Percentiles rank a stretch among this genome's conserved stretches.
These are phyloP conservation scores for Crithidia fasciculata DNA, from an alignment of 208 protist genomes.

Conservation along the genomic window DNA sequence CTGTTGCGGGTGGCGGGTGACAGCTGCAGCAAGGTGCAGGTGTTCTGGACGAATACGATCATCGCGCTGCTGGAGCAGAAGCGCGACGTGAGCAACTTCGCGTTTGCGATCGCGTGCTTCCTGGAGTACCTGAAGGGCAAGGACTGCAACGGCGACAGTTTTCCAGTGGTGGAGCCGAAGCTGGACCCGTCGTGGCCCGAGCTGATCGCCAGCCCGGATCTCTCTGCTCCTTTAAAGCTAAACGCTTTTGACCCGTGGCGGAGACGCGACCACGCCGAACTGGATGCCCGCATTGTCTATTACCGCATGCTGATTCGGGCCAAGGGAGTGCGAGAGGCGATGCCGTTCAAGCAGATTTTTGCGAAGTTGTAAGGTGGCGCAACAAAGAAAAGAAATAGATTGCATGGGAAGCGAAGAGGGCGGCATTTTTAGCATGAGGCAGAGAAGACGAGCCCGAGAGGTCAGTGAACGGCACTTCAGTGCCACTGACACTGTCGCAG, in stretches of 20 bases:
- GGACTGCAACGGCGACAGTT: constrained; percentile 33
- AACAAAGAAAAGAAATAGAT: not conserved
- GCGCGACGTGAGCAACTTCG: constrained; percentile 36
- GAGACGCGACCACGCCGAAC: constrained; percentile 32
- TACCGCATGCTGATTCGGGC: constrained; percentile 43
- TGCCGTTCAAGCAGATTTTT: constrained; percentile 24
- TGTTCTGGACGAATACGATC: constrained; percentile 47
- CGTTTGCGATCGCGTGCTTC: constrained; percentile 38
- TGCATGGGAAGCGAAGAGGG: not conserved
- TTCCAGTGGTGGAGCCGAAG: constrained; percentile 43
- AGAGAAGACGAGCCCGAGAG: too few species aligned
- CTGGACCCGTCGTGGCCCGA: constrained; percentile 28
- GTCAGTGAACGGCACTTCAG: too few species aligned
- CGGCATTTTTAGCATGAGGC: too few species aligned
- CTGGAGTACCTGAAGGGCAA: constrained; percentile 41
- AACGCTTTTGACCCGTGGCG: constrained; percentile 50
- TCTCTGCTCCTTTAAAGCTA: constrained; percentile 24
- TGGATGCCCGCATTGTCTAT: constrained; percentile 34
- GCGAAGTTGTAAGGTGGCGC: constrained; percentile 7
- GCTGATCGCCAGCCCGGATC: constrained; percentile 25
- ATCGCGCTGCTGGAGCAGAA: constrained; percentile 23
- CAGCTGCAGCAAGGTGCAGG: constrained; percentile 49
- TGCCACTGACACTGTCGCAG: too few species aligned
- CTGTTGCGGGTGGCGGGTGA: constrained; percentile 45
- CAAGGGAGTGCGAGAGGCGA: constrained; percentile 34